phyloP scores from a whole-genome alignment of 2,329 filamentous ascomycete species.

The Chalaropsis thielavioides region DNA sequence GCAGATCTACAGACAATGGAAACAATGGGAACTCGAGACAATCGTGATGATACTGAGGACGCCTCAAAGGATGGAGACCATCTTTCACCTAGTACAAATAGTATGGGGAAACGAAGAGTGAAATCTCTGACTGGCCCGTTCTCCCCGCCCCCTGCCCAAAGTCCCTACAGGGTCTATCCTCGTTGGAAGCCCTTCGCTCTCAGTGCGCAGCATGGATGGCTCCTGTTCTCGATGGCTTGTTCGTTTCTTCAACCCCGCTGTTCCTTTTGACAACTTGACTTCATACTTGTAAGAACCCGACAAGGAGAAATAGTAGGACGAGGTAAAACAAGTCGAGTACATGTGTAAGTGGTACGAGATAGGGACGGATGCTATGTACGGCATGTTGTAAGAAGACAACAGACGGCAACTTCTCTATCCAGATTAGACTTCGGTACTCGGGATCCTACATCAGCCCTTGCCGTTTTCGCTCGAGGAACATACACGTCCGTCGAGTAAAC shows the following conservation, averaged over 20 bases:
- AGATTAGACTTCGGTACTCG: background rate
- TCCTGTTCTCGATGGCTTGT: background rate
- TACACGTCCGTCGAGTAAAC: background rate
- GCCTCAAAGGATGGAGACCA: background rate
- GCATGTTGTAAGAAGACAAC: background rate
- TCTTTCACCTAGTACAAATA: conserved; percentile 16
- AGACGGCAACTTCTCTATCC: background rate
- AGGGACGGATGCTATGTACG: background rate
- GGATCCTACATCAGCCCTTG: background rate
- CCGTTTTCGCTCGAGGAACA: background rate
- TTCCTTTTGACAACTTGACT: background rate
- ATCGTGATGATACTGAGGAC: conserved; percentile 19
- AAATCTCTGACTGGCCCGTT: background rate
- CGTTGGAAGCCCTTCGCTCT: background rate
- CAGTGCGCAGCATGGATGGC: background rate
- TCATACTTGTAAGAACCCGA: background rate
- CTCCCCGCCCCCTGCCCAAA: background rate
- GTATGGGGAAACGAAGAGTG: background rate
- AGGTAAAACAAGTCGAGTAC: background rate
- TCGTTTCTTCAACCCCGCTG: conserved; percentile 4
- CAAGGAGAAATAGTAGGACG: background rate
- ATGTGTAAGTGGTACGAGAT: background rate
- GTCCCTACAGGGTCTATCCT: background rate
- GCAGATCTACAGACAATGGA: background rate
- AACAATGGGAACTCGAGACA: background rate